Base-by-base conservation (phyloP, 805 yeast species). In the Groenewaldozyma tartarivorans region DNA sequence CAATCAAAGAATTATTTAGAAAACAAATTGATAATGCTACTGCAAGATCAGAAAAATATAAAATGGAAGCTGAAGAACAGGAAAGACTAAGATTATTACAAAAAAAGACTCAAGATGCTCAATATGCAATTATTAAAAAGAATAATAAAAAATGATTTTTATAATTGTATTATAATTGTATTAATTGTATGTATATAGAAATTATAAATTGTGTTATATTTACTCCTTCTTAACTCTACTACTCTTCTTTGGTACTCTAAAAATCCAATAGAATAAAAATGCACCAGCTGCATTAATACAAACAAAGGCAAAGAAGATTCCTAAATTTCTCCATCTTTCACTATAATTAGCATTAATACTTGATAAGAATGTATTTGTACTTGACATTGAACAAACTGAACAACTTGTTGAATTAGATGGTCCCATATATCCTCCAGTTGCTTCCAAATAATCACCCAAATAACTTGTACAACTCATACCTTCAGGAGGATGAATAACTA, bases 381-480 rank as follows among this genome's bases (percentile, higher is more conserved):
- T 50, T 11, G 61, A 49, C 52, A 73, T 64, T 29, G 75, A 62
- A 62, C 95, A 85, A 63, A 64, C 81, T 6, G 61, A 48, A 64
- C 95, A 85, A 11, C 53, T 43, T 5, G 68, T 61, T 20, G 71
- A 77, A 32, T 62, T 52, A 5, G 79, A 75, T 53, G 81, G 66
- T 1, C 52, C 45, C 33, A 83, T 53, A 55, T 81, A 79, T 4
- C 94, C 95, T 15, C 68, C 50, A 6, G 65, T 64, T 3, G 39
- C 24, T 2, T 58, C 46, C 29, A 79, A 50, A 56, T 66, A 80
- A 1, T 53, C 44, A 4, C 51, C 57, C 51, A 76, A 61, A 58
- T 68, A 85, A 30, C 69, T 63, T 5, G 68, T 72, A 62, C 95
- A 84, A 2, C 88, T 79, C 55, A 60, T 58, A 5, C 86, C 86